phyloP scores from a whole-genome alignment of 2,329 filamentous ascomycete genomes.

The Ophiostoma populinum region DNA sequence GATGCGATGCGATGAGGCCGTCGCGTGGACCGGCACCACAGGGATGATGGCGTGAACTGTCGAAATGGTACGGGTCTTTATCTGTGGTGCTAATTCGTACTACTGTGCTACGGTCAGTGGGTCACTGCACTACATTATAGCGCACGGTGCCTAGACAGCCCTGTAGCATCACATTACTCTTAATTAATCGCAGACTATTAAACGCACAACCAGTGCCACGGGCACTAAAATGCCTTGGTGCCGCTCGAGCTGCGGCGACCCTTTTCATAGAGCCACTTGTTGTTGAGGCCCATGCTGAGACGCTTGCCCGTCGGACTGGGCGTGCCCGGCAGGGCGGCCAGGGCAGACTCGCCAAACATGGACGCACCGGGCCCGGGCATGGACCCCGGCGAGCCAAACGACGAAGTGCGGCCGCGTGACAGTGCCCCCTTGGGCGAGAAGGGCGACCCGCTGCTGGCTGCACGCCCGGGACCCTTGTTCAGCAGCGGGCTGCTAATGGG shows the following conservation, averaged over 20 bases:
- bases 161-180: too few species aligned
- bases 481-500: constrained; percentile 40
- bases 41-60: too few species aligned
- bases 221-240: constrained; percentile 6
- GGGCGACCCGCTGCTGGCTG: constrained; percentile 12
- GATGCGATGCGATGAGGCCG: too few species aligned
- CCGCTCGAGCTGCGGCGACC: constrained; percentile 38
- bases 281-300: constrained; percentile 65
- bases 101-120: too few species aligned
- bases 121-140: too few species aligned
- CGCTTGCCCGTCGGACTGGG: constrained; percentile 55
- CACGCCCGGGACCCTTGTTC: constrained; percentile 36
- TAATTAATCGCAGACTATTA: too few species aligned
- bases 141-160: too few species aligned
- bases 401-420: constrained; percentile 36
- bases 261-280: constrained; percentile 88
- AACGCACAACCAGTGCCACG: background rate
- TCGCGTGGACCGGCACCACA: too few species aligned
- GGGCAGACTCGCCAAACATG: constrained; percentile 29
- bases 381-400: constrained; percentile 38
- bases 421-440: constrained; percentile 7
- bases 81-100: too few species aligned
- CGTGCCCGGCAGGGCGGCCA: constrained; percentile 30
- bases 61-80: too few species aligned
- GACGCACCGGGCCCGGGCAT: constrained; percentile 30